Percentiles rank a stretch among this genome's conserved stretches.
These are phyloP conservation scores for Yamadazyma siamensis DNA, from an alignment of 1,139 yeast species.

Conservation along the genomic window DNA sequence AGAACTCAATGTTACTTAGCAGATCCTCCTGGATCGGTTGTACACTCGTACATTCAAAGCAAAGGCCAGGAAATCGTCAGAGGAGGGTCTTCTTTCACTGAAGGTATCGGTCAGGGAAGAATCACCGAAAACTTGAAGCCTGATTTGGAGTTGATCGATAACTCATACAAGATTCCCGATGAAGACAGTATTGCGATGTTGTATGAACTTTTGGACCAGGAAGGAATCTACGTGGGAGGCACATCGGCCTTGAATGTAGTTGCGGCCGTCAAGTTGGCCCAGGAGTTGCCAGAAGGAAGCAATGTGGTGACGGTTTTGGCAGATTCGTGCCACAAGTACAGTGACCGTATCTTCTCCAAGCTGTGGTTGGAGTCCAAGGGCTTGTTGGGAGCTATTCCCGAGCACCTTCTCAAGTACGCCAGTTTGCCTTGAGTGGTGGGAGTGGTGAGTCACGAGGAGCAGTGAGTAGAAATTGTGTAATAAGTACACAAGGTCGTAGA, in stretches of 20 bases:
- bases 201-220: constrained; percentile 78
- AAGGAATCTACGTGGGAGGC: constrained; percentile 89
- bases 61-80: constrained; percentile 61
- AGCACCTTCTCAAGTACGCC: constrained; percentile 64
- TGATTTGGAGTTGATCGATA: constrained; percentile 68
- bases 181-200: constrained; percentile 76
- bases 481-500: too few species aligned
- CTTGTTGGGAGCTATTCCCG: constrained; percentile 64
- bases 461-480: not conserved
- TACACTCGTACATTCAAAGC: constrained; percentile 71
- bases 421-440: constrained; percentile 14
- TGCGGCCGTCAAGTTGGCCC: constrained; percentile 74
- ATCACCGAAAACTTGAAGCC: constrained; percentile 78
- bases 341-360: constrained; percentile 73
- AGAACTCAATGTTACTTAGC: constrained; percentile 60
- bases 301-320: constrained; percentile 84
- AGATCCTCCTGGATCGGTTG: constrained; percentile 90
- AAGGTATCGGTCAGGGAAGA: constrained; percentile 94
- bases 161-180: constrained; percentile 73
- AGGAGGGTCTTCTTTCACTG: constrained; percentile 84
- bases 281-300: constrained; percentile 71
- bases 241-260: constrained; percentile 81
- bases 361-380: constrained; percentile 73
- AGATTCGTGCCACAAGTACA: constrained; percentile 86
- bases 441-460: too few species aligned